These are phyloP conservation scores for Termitomyces sp. DNA, from an alignment of 1,284 basidiomycete genomes.

Conservation along the genomic window DNA sequence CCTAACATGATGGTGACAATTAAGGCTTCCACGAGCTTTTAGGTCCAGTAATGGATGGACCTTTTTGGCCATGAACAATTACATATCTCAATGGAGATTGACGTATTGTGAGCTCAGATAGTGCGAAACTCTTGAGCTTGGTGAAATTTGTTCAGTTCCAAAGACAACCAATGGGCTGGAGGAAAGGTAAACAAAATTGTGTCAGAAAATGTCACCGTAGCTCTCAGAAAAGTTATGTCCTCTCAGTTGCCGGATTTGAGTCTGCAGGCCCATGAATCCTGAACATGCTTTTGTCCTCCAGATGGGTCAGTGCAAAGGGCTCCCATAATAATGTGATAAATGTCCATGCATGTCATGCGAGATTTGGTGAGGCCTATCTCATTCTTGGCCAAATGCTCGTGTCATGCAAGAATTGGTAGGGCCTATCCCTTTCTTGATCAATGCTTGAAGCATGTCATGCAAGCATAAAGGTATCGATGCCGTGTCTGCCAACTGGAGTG, in stretches of 20 bases:
- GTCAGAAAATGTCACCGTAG: neutral
- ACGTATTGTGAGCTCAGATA: constrained; percentile 41
- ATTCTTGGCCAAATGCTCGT: too few species aligned
- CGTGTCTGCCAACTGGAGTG: too few species aligned
- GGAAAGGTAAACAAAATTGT: neutral
- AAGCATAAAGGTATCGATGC: too few species aligned
- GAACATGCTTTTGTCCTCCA: constrained; percentile 56
- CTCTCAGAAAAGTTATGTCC: constrained; percentile 43
- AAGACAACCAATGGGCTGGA: constrained; percentile 44
- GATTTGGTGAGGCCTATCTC: too few species aligned
- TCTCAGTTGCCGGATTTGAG: constrained; percentile 20
- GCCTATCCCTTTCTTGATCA: constrained; percentile 49
- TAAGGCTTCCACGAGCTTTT: too few species aligned
- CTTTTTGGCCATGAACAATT: constrained; percentile 36
- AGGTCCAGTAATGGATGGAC: constrained; percentile 36
- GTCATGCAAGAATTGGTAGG: constrained; percentile 50
- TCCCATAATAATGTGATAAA: too few species aligned
- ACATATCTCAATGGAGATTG: too few species aligned
- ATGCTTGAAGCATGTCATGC: constrained; percentile 33
- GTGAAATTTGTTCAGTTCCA: constrained; percentile 43
- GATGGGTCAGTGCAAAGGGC: constrained; percentile 57
- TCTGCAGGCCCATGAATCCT: constrained; percentile 39
- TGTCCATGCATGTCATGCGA: too few species aligned
- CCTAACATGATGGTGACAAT: too few species aligned
- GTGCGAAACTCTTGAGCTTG: constrained; percentile 62